Evolutionary conservation across 495 filamentous ascomycete species (phyloP).

Genomic region (Hapsidospora chrysogenum): DNA sequence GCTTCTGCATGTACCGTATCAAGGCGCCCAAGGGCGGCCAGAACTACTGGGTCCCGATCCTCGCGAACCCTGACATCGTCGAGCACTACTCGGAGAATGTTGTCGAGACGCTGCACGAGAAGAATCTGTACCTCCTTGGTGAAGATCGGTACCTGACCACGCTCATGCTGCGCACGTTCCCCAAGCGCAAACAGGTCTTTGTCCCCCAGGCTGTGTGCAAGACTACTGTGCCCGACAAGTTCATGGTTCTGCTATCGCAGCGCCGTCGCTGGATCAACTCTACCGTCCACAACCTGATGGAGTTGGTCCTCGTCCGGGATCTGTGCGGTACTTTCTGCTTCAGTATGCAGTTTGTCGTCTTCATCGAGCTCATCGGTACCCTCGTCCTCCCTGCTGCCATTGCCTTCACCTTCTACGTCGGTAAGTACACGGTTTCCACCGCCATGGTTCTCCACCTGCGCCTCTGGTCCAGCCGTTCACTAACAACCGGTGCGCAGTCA

Average conservation of each 20-base stretch:
- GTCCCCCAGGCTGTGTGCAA: constrained; percentile 98
- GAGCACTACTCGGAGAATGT: constrained; percentile 99
- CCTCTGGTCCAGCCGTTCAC: constrained; percentile 1
- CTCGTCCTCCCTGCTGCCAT: constrained; percentile 92
- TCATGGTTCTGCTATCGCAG: constrained; percentile 84
- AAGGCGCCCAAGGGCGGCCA: constrained; percentile 96
- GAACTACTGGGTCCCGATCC: constrained; percentile 98
- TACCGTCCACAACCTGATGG: constrained; percentile 97
- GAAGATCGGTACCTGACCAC: constrained; percentile 96
- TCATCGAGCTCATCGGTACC: constrained; percentile 89
- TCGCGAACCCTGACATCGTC: constrained; percentile 96
- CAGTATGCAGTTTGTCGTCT: constrained; percentile 98
- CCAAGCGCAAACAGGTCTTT: constrained; percentile 97
- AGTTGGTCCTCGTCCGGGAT: constrained; percentile 87
- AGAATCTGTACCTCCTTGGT: constrained; percentile 88
- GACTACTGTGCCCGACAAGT: constrained; percentile 86
- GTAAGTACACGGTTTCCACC: too few relatives aligned
- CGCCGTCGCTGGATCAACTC: constrained; percentile 98
- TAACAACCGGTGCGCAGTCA: constrained; percentile 34
- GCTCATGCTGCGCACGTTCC: constrained; percentile 96
- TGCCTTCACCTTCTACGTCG: constrained; percentile 89
- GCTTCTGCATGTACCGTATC: constrained; percentile 99
- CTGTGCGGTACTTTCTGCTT: constrained; percentile 99
- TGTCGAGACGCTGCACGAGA: constrained; percentile 96
- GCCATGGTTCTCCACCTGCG: too few relatives aligned